Conservation (phyloP, 805 yeast species). For the Schwanniomyces polymorphus region DNA sequence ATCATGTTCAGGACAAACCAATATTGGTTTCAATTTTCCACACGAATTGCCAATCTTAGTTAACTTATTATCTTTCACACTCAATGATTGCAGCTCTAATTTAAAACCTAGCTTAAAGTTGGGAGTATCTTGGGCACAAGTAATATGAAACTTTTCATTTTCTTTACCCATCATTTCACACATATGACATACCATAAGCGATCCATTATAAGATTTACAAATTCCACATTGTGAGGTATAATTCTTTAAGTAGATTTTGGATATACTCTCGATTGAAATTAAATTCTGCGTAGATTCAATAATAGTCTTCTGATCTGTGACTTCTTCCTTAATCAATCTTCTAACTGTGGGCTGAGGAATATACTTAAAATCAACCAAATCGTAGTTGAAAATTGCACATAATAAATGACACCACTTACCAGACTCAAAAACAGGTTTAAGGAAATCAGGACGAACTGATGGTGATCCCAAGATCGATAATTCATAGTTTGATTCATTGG, state of each 20-base stretch:
- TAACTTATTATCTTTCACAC: constrained; percentile 17
- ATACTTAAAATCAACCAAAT: constrained; percentile 48
- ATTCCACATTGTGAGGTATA: constrained; percentile 39
- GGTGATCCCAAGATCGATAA: constrained; percentile 42
- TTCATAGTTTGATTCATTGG: constrained; percentile 51
- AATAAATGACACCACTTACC: constrained; percentile 78
- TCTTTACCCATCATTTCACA: constrained; percentile 28
- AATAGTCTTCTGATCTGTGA: constrained; percentile 17
- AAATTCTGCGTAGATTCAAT: constrained; percentile 14
- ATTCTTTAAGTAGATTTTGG: constrained; percentile 26
- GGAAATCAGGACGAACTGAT: constrained; percentile 54
- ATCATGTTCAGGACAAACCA: constrained; percentile 45
- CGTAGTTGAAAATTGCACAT: constrained; percentile 62
- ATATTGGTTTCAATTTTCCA: constrained; percentile 46
- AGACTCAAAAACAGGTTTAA: constrained; percentile 60
- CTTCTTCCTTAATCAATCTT: constrained; percentile 21
- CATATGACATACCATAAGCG: constrained; percentile 45
- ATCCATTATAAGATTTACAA: constrained; percentile 51
- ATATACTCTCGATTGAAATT: constrained; percentile 28
- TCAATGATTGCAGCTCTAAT: constrained; percentile 23
- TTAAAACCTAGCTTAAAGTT: constrained; percentile 57
- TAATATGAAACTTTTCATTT: constrained; percentile 42
- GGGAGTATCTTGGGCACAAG: constrained; percentile 55
- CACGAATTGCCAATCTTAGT: constrained; percentile 21
- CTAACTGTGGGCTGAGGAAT: constrained; percentile 14